Percentiles rank a stretch among this genome's conserved stretches.
Evolutionary conservation across 345 rosid species (phyloP).

Genomic region (Theobroma cacao): DNA sequence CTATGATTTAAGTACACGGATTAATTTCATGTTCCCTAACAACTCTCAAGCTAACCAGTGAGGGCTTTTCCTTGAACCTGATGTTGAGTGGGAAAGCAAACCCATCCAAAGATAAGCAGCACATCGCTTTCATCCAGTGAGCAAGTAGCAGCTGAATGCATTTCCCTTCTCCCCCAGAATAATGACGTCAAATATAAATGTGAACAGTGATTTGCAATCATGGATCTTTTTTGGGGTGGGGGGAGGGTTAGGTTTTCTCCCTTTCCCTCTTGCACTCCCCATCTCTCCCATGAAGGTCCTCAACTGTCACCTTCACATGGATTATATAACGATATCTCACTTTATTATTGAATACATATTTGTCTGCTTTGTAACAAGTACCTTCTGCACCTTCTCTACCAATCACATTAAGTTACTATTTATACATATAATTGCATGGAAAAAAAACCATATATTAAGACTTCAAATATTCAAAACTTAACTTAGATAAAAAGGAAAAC

Average conservation of each 20-base stretch:
- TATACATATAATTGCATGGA: too few species aligned
- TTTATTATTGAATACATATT: too few species aligned
- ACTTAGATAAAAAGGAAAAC: too few species aligned
- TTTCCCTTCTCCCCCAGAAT: neutral
- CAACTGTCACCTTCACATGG: constrained; percentile 21
- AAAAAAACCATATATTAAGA: too few species aligned
- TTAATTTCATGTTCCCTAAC: neutral
- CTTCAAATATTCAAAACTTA: too few species aligned
- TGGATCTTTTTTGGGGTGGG: neutral
- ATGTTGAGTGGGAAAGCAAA: constrained; percentile 4
- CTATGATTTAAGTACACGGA: too few species aligned
- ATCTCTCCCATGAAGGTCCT: neutral
- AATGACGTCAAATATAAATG: constrained; percentile 16
- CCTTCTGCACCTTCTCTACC: neutral
- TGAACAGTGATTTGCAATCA: constrained; percentile 39
- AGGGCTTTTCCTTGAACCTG: neutral
- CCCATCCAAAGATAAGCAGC: constrained; percentile 4
- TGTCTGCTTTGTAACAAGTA: neutral
- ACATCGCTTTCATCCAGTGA: constrained; percentile 26
- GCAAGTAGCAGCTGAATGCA: neutral
- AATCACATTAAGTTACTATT: neutral
- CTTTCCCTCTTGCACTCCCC: neutral
- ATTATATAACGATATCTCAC: neutral
- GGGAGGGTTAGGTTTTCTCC: neutral
- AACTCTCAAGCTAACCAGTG: neutral